These are phyloP conservation scores for Quercus phellos DNA, from an alignment of 331 rosid species.

Conservation along the genomic window DNA sequence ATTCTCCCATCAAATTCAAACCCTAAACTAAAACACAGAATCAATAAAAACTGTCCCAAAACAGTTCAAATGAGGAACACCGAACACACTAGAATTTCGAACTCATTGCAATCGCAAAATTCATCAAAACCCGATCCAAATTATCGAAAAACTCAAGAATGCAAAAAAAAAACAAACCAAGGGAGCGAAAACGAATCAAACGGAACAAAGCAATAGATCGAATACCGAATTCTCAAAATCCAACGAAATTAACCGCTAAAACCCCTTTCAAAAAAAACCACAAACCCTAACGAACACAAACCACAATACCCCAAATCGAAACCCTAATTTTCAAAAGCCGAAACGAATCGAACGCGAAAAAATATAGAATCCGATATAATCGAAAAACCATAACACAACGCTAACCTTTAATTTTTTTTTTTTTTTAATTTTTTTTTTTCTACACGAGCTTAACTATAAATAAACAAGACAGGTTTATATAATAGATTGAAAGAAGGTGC, in stretches of 20 bases:
- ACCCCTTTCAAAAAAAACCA: slow-evolving; percentile 36
- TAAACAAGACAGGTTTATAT: background rate
- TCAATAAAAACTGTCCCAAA: slow-evolving; percentile 21
- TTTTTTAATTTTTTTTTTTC: slow-evolving; percentile 6
- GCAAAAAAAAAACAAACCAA: slow-evolving; percentile 11
- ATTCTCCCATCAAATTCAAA: slow-evolving; percentile 7
- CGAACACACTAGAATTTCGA: slow-evolving; percentile 20
- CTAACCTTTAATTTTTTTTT: slow-evolving; percentile 35
- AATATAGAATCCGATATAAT: slow-evolving; percentile 22
- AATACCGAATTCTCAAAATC: slow-evolving; percentile 36
- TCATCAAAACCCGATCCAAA: slow-evolving; percentile 21
- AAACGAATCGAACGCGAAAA: slow-evolving; percentile 28
- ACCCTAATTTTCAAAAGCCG: slow-evolving; percentile 32
- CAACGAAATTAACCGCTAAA: slow-evolving; percentile 42
- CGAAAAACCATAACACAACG: slow-evolving; percentile 19
- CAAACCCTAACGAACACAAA: background rate
- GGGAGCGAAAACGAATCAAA: slow-evolving; percentile 23
- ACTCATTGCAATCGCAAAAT: slow-evolving; percentile 28
- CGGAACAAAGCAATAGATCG: slow-evolving; percentile 51
- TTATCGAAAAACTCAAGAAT: slow-evolving; percentile 9
- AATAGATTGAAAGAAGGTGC: slow-evolving; percentile 11
- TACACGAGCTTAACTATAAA: background rate
- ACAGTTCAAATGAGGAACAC: slow-evolving; percentile 30
- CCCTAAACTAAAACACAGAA: slow-evolving; percentile 12
- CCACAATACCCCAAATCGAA: slow-evolving; percentile 36